phyloP scores from a whole-genome alignment of 2,329 filamentous ascomycete species.

The Talaromyces sp. region DNA sequence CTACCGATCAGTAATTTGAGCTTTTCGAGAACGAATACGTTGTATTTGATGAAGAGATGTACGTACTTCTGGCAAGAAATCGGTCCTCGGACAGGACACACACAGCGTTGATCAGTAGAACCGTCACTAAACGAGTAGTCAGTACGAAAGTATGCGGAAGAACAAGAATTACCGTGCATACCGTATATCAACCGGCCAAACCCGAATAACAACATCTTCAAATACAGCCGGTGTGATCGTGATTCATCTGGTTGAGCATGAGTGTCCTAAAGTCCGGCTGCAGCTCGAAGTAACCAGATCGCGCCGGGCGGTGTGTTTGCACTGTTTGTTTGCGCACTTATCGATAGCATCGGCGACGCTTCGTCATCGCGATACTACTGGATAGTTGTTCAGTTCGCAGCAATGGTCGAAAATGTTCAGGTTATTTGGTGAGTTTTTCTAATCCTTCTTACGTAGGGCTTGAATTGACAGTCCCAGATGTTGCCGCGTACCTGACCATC shows the following conservation, averaged over 20 bases:
- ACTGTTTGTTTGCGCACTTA: conserved; percentile 5
- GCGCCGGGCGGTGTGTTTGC: conserved; percentile 2
- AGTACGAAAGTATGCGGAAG: background rate
- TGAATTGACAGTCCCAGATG: background rate
- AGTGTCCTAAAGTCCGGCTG: background rate
- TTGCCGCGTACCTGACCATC: conserved; percentile 46
- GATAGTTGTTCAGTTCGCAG: background rate
- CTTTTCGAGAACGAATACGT: background rate
- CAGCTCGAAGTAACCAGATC: conserved; percentile 7
- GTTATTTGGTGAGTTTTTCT: conserved; percentile 3
- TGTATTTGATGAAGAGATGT: no score
- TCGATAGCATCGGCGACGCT: background rate
- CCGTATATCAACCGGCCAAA: conserved; percentile 69
- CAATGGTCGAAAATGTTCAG: conserved; percentile 11
- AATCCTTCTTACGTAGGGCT: background rate
- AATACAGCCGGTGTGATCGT: background rate
- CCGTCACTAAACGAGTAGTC: conserved; percentile 38
- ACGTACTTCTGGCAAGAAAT: conserved; percentile 72
- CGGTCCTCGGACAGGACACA: conserved; percentile 92
- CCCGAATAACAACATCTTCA: conserved; percentile 65
- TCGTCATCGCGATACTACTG: background rate
- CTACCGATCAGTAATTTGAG: background rate
- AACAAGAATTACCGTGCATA: conserved; percentile 25
- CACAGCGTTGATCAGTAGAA: conserved; percentile 90
- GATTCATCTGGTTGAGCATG: conserved; percentile 17